These are phyloP conservation scores for Nyssa sinensis DNA, from an alignment of 148 eudicot species.

Conservation along the genomic window DNA sequence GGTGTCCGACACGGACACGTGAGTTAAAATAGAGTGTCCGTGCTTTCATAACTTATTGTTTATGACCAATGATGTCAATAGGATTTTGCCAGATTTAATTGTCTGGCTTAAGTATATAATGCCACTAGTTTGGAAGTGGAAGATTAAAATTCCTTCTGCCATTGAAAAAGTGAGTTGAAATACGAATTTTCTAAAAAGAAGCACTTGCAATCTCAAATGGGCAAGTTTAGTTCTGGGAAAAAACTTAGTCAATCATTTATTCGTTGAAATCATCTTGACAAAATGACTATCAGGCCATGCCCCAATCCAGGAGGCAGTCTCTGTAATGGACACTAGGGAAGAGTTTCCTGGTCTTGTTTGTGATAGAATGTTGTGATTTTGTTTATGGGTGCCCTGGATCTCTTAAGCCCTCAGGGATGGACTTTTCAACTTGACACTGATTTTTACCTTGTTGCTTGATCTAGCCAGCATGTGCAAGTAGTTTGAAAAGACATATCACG, in stretches of 20 bases:
- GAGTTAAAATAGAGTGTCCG: too few relatives aligned
- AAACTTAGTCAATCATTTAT: too few relatives aligned
- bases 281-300: background rate
- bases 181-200: background rate
- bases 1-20: too few relatives aligned
- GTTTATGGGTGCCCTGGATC: background rate
- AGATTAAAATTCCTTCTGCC: background rate
- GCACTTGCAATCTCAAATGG: background rate
- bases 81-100: background rate
- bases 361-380: background rate
- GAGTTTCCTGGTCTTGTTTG: background rate
- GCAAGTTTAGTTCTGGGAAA: too few relatives aligned
- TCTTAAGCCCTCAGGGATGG: background rate
- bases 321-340: background rate
- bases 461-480: slow-evolving; percentile 50
- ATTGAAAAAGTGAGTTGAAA: background rate
- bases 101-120: background rate
- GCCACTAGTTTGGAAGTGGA: background rate
- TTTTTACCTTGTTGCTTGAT: slow-evolving; percentile 4
- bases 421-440: slow-evolving; percentile 4
- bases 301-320: background rate
- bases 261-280: too few relatives aligned
- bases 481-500: slow-evolving; percentile 60
- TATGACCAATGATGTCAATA: background rate
- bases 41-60: too few relatives aligned